Evolutionary conservation across 257 asterid species (phyloP).

Genomic region (Eustoma russellianum): DNA sequence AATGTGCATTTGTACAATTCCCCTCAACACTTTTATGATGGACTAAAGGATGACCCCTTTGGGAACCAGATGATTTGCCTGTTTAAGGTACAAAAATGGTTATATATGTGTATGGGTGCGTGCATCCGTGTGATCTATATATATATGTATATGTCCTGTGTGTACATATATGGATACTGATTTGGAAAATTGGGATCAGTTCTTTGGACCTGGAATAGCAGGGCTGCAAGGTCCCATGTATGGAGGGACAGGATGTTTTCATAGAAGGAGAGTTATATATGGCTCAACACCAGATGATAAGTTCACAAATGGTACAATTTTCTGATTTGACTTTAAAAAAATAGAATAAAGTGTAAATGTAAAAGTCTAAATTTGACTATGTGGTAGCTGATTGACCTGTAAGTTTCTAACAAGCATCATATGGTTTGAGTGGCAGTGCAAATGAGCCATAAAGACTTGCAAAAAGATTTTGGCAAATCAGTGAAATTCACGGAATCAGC

Average conservation of each 20-base stretch:
- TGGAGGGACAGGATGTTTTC: constrained; percentile 33
- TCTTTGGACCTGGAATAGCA: constrained; percentile 15
- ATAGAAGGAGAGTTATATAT: constrained; percentile 26
- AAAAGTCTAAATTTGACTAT: too few species aligned
- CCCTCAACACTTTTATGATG: constrained; percentile 28
- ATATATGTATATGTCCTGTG: background rate
- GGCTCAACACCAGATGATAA: constrained; percentile 19
- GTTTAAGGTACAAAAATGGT: constrained; percentile 9
- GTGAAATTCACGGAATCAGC: constrained; percentile 11
- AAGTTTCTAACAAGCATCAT: too few species aligned
- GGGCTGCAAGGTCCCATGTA: constrained; percentile 32
- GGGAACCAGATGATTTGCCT: constrained; percentile 21
- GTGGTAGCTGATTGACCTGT: too few species aligned
- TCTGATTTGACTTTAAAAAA: background rate
- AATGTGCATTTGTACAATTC: constrained; percentile 24
- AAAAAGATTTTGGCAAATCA: constrained; percentile 18
- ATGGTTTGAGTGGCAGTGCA: constrained; percentile 6
- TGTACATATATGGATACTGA: background rate
- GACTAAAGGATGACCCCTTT: constrained; percentile 27
- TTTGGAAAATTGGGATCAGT: constrained; percentile 7
- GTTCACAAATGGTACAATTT: constrained; percentile 10
- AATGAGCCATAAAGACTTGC: constrained; percentile 7
- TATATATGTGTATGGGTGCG: background rate
- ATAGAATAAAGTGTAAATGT: too few species aligned
- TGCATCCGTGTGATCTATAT: too few species aligned